Base-by-base conservation (phyloP, 208 protist genomes). In the Wallacemonas sp. region DNA sequence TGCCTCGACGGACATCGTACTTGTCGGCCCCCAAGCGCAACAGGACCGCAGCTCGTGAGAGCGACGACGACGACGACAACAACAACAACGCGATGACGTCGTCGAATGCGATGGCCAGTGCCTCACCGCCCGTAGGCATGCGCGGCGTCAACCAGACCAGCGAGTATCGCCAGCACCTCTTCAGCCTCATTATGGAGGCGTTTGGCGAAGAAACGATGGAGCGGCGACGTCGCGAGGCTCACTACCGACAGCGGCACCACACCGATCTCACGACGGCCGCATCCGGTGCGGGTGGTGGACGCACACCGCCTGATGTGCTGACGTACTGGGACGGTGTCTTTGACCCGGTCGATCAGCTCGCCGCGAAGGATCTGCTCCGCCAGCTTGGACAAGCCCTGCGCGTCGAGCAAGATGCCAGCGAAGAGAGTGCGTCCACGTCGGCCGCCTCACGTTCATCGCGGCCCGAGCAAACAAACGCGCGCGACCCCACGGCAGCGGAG, bases 201-300 rank as follows among this genome's bases (percentile, higher is more conserved):
- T 59, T 59, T n/a, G 1, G 52, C 29, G 52, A 59, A 4, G 52
- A 59, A 5, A n/a, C n/a, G n/a, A 59, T 59, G 52, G n/a, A 59
- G 52, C 52, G 52, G 14, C 52, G 52, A 2, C 52, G 52, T 16
- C 52, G 28, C 14, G 52, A 59, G 31, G n/a, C 8, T 8, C 52
- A 41, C 31, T 59, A 59, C 32, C 52, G 52, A 2, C 52, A 59
- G 52, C 52, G 52, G 26, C 52, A 59, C 29, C 52, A 4, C 4
- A 3, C 20, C 8, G 5, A 26, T 7, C 10, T 31, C 4, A 0
- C 48, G 48, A n/a, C 48, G 26, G 48, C 48, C 4, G 20, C 23
- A 32, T 5, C 25, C 3, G 18, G 48, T 32, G 48, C 23, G 10
- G n/a, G 36, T 39, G 36, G 36, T 39, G 36, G 36, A 16, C 8